Base-by-base conservation (phyloP, 352 stramenopile species). In the Discostella stelligera region DNA sequence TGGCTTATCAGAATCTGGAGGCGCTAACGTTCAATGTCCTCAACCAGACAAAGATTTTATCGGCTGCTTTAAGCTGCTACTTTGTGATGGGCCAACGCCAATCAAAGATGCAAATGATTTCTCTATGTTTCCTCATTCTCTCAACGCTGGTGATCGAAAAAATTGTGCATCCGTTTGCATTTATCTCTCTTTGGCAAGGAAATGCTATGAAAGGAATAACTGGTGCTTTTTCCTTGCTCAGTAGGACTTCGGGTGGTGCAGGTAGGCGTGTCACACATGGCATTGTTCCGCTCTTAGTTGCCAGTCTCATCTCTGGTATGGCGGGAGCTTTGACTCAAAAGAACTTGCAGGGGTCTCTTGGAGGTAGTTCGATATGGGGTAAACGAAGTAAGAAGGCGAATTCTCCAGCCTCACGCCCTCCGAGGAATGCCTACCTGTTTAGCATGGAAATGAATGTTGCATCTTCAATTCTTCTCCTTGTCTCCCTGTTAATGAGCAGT, bases 31-130 rank as follows among this genome's bases (percentile, higher is more conserved):
- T 83, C 58, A 82, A 85, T 60, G 77, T 89, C 0, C 60, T 90
- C 0, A 90, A 89, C 50, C 85, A 90, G 69, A 89, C 79, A 13
- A 91, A 91, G 54, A 90, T 81, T 11, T 25, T 91, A 8, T 83
- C 72, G 16, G 85, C 83, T 8, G 86, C 86, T 18, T 50, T 86
- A 13, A 87, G 54, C 54, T 90, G 85, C 54, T 90, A 80, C 55
- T 69, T 91, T 25, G 14, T 91, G 7, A 41, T 91, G 49, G 72
- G 72, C 21, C 69, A 85, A 55, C 49, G 25, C 48, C 85, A 89
- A 65, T 81, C 62, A 25, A 61, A 25, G 41, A 59, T 75, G 52
- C 85, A 89, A 76, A 72, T 89, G 8, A 6, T 83, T 23, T 65
- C 80, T 44, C 61, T 91, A 10, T 46, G 77, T 32, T 30, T 91